These are phyloP conservation scores for Metarhizium anisopliae DNA, from an alignment of 2,329 filamentous ascomycete genomes.

Conservation along the genomic window DNA sequence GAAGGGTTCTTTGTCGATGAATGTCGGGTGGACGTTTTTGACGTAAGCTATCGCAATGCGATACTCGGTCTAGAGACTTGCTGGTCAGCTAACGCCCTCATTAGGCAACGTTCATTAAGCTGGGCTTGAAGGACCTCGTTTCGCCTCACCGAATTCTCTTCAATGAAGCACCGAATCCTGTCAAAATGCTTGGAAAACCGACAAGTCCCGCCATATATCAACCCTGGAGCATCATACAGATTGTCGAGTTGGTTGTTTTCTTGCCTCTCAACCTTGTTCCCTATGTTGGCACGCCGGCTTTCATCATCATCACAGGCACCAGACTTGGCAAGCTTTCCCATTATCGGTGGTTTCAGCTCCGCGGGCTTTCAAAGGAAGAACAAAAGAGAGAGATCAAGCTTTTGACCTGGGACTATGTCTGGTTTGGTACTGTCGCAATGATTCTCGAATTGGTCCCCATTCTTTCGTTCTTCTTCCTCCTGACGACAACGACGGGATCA, in stretches of 20 bases:
- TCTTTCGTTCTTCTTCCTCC: conserved; percentile 85
- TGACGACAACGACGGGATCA: conserved; percentile 78
- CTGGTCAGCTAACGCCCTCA: neutral
- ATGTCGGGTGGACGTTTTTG: conserved; percentile 72
- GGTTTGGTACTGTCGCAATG: conserved; percentile 85
- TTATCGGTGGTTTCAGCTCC: conserved; percentile 80
- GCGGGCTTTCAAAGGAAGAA: conserved; percentile 65
- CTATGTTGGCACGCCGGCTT: conserved; percentile 71
- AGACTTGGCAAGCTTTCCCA: conserved; percentile 82
- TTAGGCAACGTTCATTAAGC: conserved; percentile 63
- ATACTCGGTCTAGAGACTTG: neutral
- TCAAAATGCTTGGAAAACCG: conserved; percentile 76
- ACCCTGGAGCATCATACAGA: conserved; percentile 86
- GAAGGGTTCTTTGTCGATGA: conserved; percentile 79
- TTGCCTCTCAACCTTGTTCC: conserved; percentile 84
- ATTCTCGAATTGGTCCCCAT: conserved; percentile 80
- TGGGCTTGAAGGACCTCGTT: conserved; percentile 61
- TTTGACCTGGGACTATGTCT: conserved; percentile 75
- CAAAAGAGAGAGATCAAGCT: conserved; percentile 59
- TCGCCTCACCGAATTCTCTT: conserved; percentile 56
- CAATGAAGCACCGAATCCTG: conserved; percentile 59
- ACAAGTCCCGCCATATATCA: conserved; percentile 69
- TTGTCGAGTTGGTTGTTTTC: conserved; percentile 70
- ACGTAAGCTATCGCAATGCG: conserved; percentile 41
- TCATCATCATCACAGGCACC: conserved; percentile 80